Percentiles rank a stretch among this genome's conserved stretches.
Conservation (phyloP, 805 yeast species). For the Isabelozyma gotoi region DNA sequence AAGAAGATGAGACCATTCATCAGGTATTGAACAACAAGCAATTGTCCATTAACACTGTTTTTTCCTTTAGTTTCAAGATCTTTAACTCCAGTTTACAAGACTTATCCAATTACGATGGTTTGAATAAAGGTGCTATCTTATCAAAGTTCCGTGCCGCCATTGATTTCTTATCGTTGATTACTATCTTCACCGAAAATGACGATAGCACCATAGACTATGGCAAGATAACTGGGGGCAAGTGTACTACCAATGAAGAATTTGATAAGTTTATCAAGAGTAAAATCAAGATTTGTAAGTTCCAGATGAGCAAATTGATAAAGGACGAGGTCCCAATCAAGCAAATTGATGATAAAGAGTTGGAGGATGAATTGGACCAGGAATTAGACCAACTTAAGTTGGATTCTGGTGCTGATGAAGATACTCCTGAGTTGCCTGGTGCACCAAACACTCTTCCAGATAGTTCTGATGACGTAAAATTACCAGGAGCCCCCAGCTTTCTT, state of each 20-base stretch:
- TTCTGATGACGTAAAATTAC: not conserved
- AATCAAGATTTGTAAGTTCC: slow-evolving; percentile 35
- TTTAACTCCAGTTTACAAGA: slow-evolving; percentile 31
- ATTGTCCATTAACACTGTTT: slow-evolving; percentile 33
- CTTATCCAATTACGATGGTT: slow-evolving; percentile 19
- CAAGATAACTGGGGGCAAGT: slow-evolving; percentile 36
- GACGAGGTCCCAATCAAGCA: slow-evolving; percentile 28
- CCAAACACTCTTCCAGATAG: not conserved
- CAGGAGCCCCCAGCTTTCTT: not conserved
- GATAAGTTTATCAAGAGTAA: slow-evolving; percentile 28
- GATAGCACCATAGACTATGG: slow-evolving; percentile 24
- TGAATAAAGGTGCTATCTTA: slow-evolving; percentile 27
- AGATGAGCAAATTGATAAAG: slow-evolving; percentile 37
- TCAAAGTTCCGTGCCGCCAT: slow-evolving; percentile 35
- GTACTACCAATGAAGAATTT: slow-evolving; percentile 21
- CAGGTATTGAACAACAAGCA: slow-evolving; percentile 60
- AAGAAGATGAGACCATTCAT: slow-evolving; percentile 37
- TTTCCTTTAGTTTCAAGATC: slow-evolving; percentile 34
- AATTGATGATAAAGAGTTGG: slow-evolving; percentile 27
- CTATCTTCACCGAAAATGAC: slow-evolving; percentile 23
- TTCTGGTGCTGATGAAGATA: slow-evolving; percentile 1
- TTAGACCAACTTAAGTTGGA: slow-evolving; percentile 11
- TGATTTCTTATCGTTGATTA: slow-evolving; percentile 30
- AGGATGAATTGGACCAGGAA: slow-evolving; percentile 22
- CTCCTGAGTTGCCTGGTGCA: not conserved